A percentile compares a stretch with the other conserved stretches of the same genome.
phyloP scores from a whole-genome alignment of 1,284 basidiomycete genomes.

The Xanthoconium separans region DNA sequence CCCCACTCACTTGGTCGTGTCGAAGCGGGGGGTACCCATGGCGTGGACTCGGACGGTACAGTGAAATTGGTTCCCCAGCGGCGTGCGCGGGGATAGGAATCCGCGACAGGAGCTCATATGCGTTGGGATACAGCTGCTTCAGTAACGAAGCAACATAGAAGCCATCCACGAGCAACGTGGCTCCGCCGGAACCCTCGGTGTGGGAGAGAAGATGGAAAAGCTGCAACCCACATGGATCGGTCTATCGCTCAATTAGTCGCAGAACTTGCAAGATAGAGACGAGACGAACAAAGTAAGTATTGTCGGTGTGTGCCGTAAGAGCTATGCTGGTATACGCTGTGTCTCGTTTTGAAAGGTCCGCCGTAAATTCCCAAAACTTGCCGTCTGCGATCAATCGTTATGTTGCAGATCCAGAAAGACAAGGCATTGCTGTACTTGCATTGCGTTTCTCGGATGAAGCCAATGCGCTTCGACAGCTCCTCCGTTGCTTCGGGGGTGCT shows the following conservation, averaged over 20 bases:
- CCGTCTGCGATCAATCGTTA: conserved; percentile 56
- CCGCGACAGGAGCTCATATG: conserved; percentile 70
- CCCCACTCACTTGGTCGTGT: conserved; percentile 62
- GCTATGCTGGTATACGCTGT: conserved; percentile 89
- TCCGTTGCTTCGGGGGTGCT: conserved; percentile 85
- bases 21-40: conserved; percentile 67
- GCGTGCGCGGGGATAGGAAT: conserved; percentile 84
- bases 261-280: neutral
- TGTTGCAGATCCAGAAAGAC: conserved; percentile 2
- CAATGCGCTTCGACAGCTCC: conserved; percentile 72
- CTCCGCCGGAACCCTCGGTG: conserved; percentile 79
- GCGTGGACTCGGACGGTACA: conserved; percentile 63
- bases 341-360: conserved; percentile 89
- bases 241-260: conserved; percentile 45
- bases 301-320: conserved; percentile 92
- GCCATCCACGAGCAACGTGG: conserved; percentile 90
- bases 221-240: conserved; percentile 91
- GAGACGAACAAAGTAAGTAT: conserved; percentile 80
- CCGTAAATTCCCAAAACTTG: conserved; percentile 96
- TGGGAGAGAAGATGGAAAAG: conserved; percentile 94
- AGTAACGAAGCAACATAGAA: conserved; percentile 88
- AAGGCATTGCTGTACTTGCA: conserved; percentile 49
- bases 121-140: conserved; percentile 68
- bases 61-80: conserved; percentile 69
- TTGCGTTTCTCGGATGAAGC: conserved; percentile 91